Base-by-base conservation (phyloP, 768 basidiomycete species). In the Phlebiopsis flavidoalba region DNA sequence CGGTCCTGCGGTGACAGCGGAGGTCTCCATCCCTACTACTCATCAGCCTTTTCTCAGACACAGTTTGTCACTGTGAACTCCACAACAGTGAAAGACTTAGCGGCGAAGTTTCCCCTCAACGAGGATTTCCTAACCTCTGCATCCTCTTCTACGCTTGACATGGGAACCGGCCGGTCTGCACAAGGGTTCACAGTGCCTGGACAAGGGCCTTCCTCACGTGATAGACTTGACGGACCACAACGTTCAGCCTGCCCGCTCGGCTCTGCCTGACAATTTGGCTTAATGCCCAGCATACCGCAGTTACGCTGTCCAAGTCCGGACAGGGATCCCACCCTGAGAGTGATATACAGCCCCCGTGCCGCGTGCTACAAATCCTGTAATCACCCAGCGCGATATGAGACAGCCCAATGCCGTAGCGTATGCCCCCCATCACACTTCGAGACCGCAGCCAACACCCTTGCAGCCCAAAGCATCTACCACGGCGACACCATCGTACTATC, bases 121-220 rank as follows among this genome's bases (percentile, higher is more conserved):
- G 63, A 64, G 21, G 63, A 64, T 31, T 19, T 60, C 33, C 53
- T 64, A 12, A 60, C 59, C 7, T 60, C 59, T 11, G 60, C 63
- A 8, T 58, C 60, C 2, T 64, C 63, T 1, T 58, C 63, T 1
- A 61, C 63, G 22, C 57, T 59, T n/a, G 51, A 55, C n/a, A 35
- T n/a, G 15, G 52, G 52, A 12, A 53, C 52, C 4, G 37, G 37
- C 19, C n/a, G 54, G 6, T 40, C 54, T 24, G 54, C 35, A 10
- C 54, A 19, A 43, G 54, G 54, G 3, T 17, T 33, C 5, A 37
- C 11, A 15, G 24, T 12, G 11, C 10, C 40, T 5, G 54, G 35
- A 15, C 54, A 55, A 21, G 22, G n/a, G 19, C 19, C 10, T 37
- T 8, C 40, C 19, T 55, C 48, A 19, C 3, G 40, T 22, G 11